Evolutionary conservation across 352 stramenopile species (phyloP).

Genomic region (Thraustotheca clavata): DNA sequence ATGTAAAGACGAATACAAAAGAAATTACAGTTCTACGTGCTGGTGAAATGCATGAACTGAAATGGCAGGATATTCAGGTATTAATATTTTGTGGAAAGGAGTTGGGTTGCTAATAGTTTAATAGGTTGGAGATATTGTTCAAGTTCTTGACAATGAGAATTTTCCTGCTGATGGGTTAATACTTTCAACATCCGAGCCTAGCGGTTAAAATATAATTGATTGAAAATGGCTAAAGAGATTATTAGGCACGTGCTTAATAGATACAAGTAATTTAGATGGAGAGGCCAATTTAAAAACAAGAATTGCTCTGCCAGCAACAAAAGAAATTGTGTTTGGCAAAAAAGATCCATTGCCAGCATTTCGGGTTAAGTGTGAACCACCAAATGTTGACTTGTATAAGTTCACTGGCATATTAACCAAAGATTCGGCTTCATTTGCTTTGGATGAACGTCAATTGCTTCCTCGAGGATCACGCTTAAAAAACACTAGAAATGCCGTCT

Average conservation of each 20-base stretch:
- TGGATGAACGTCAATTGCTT: constrained; percentile 73
- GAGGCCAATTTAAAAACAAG: constrained; percentile 73
- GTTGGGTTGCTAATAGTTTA: not conserved
- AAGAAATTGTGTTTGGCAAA: constrained; percentile 27
- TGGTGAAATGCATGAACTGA: constrained; percentile 44
- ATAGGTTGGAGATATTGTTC: constrained; percentile 78
- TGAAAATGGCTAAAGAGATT: not conserved
- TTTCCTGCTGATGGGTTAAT: constrained; percentile 90
- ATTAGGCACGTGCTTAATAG: constrained; percentile 64
- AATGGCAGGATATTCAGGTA: constrained; percentile 73
- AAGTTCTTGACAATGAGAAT: constrained; percentile 71
- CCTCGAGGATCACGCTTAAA: constrained; percentile 61
- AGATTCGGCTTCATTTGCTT: constrained; percentile 43
- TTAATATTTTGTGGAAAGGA: not conserved
- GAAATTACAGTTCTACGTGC: constrained; percentile 46
- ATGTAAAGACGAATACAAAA: constrained; percentile 55
- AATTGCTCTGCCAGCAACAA: constrained; percentile 35
- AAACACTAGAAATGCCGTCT: constrained; percentile 68
- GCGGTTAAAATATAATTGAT: constrained; percentile 32
- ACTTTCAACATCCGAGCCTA: constrained; percentile 71
- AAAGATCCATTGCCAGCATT: constrained; percentile 38
- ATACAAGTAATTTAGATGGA: constrained; percentile 75
- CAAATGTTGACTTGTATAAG: constrained; percentile 66
- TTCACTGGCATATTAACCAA: constrained; percentile 67
- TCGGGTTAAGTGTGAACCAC: constrained; percentile 69